phyloP scores from a whole-genome alignment of 768 basidiomycete species.

The Clavaria fumosa region DNA sequence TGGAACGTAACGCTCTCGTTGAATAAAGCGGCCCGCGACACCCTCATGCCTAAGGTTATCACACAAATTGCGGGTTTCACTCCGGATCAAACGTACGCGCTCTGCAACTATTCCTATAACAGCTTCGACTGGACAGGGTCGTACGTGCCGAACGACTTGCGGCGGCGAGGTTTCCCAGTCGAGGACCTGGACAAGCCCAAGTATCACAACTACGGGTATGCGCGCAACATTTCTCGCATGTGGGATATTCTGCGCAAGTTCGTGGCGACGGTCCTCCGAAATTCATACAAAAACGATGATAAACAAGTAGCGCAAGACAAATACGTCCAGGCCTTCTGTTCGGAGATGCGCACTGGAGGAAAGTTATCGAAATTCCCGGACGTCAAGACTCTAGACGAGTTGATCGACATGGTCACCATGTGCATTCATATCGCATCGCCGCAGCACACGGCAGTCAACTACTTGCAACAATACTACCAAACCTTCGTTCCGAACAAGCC shows the following conservation, averaged over 20 bases:
- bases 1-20: constrained; percentile 19
- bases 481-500: constrained; percentile 21
- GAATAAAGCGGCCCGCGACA: constrained; percentile 15
- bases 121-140: constrained; percentile 15
- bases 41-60: constrained; percentile 17
- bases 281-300: constrained; percentile 12
- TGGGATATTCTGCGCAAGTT: constrained; percentile 17
- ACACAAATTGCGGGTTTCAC: constrained; percentile 12
- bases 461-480: constrained; percentile 21
- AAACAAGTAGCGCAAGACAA: constrained; percentile 12
- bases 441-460: constrained; percentile 22
- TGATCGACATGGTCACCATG: constrained; percentile 19
- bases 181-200: constrained; percentile 14
- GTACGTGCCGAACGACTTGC: constrained; percentile 18
- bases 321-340: constrained; percentile 12
- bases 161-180: constrained; percentile 17
- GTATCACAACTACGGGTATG: constrained; percentile 19
- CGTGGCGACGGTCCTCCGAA: constrained; percentile 11
- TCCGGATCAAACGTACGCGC: constrained; percentile 9
- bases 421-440: constrained; percentile 20
- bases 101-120: constrained; percentile 13
- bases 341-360: constrained; percentile 15
- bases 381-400: constrained; percentile 14
- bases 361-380: constrained; percentile 15
- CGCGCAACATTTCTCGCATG: constrained; percentile 13